These are phyloP conservation scores for Calonectria hongkongensis DNA, from an alignment of 2,329 filamentous ascomycete species.

Conservation along the genomic window DNA sequence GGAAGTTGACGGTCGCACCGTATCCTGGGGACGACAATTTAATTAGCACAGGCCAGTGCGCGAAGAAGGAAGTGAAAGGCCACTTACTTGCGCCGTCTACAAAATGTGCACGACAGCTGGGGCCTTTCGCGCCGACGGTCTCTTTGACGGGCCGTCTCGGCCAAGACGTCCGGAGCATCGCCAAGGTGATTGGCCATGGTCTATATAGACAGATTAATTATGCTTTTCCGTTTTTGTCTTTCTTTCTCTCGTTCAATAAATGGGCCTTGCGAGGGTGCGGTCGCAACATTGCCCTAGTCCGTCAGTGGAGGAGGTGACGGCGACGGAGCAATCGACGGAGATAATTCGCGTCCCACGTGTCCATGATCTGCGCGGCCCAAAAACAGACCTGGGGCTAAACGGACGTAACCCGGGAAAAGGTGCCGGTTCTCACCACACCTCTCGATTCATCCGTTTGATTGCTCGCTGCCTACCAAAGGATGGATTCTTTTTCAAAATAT, in stretches of 20 bases:
- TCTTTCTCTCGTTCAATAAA: no score
- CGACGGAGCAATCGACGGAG: conserved; percentile 13
- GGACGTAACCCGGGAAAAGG: background rate
- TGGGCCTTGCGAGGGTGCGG: no score
- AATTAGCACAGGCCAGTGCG: background rate
- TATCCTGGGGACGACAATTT: background rate
- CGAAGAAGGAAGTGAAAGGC: background rate
- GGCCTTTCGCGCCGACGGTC: conserved; percentile 19
- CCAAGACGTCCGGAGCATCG: background rate
- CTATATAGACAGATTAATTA: background rate
- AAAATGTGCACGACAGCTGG: conserved; percentile 33
- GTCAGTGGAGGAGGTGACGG: background rate
- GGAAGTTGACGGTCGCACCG: conserved; percentile 34
- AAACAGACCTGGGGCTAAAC: background rate
- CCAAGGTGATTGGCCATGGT: background rate
- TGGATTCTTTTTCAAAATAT: background rate
- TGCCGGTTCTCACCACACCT: background rate
- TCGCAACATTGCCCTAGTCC: background rate
- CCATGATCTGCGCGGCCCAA: background rate
- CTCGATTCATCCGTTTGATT: background rate
- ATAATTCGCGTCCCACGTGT: conserved; percentile 1
- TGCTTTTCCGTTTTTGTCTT: background rate
- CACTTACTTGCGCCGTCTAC: conserved; percentile 22
- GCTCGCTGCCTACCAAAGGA: background rate
- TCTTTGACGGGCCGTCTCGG: background rate